Evolutionary conservation across 192 early-diverging fungal species (phyloP).

Genomic region (Chytriomyces sp.): DNA sequence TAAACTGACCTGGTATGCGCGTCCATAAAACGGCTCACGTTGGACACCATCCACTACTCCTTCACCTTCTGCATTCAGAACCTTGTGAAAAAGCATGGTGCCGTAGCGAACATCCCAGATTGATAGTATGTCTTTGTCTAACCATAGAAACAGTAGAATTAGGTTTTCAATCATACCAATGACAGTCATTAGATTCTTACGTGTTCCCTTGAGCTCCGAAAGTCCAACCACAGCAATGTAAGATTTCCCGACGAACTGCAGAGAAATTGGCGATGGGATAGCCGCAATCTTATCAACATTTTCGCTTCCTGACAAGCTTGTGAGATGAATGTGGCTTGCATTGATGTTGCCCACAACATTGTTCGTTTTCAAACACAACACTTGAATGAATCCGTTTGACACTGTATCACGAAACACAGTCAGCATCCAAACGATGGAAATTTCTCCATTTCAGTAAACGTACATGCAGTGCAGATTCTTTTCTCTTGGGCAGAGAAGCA

Average conservation of each 20-base stretch:
- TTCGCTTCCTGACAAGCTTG: conserved; percentile 9
- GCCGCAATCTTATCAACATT: too few relatives aligned
- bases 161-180: too few relatives aligned
- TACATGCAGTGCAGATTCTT: conserved; percentile 16
- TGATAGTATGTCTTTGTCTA: conserved; percentile 21
- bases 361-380: neutral
- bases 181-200: conserved; percentile 17
- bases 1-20: conserved; percentile 5
- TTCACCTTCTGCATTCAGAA: conserved; percentile 10
- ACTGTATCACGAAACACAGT: neutral
- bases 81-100: conserved; percentile 9
- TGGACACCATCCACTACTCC: neutral
- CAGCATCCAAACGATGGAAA: neutral
- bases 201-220: neutral
- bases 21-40: conserved; percentile 7
- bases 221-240: conserved; percentile 27
- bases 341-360: neutral
- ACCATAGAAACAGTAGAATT: neutral
- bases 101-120: conserved; percentile 29
- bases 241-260: conserved; percentile 14
- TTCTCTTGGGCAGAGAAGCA: conserved; percentile 11
- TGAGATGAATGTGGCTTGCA: neutral
- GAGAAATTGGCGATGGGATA: conserved; percentile 6
- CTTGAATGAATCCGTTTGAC: neutral
- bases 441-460: neutral